phyloP scores from a whole-genome alignment of 2,329 filamentous ascomycete genomes.

The Aciculosporium take region DNA sequence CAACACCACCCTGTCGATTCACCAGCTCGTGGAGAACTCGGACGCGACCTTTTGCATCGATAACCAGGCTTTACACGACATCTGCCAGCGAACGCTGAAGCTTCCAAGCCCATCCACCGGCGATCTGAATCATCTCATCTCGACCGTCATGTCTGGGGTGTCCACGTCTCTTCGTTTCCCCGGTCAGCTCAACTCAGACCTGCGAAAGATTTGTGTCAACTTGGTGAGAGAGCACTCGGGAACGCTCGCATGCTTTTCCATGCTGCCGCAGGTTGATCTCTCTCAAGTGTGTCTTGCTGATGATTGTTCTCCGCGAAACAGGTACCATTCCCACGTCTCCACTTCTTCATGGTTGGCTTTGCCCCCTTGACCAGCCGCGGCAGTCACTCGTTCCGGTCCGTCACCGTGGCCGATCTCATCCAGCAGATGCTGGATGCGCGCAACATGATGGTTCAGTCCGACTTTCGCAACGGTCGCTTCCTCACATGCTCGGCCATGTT shows the following conservation, averaged over 20 bases:
- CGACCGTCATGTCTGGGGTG: conserved; percentile 97
- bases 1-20: conserved; percentile 96
- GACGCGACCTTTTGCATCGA: conserved; percentile 99
- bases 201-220: conserved; percentile 98
- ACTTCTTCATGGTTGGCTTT: conserved; percentile 99
- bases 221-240: conserved; percentile 31
- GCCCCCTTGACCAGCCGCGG: conserved; percentile 80
- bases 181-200: conserved; percentile 98
- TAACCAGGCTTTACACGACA: conserved; percentile 99
- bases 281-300: neutral
- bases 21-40: conserved; percentile 99
- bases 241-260: too few relatives aligned
- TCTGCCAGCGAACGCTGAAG: conserved; percentile 99
- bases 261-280: too few relatives aligned
- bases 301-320: neutral
- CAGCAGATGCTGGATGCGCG: conserved; percentile 99
- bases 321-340: conserved; percentile 98
- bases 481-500: conserved; percentile 99
- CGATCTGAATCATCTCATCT: conserved; percentile 98
- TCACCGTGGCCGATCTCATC: conserved; percentile 93
- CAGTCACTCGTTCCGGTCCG: conserved; percentile 88
- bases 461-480: conserved; percentile 99
- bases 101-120: conserved; percentile 96
- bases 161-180: conserved; percentile 98
- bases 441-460: conserved; percentile 99